phyloP scores from a whole-genome alignment of 1,139 yeast species.

The Sugiyamaella sp. region DNA sequence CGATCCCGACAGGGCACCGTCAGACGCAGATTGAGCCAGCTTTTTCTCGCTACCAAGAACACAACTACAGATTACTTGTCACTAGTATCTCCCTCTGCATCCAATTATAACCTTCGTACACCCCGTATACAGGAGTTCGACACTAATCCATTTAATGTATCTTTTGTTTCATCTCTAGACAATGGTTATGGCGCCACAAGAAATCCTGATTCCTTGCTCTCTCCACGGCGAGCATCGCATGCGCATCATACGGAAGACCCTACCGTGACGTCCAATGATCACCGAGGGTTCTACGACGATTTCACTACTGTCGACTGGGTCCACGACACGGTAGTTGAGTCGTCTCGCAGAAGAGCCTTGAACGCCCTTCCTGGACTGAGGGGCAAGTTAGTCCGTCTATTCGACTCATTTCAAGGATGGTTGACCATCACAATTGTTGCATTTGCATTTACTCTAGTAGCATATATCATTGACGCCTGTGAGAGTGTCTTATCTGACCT shows the following conservation, averaged over 20 bases:
- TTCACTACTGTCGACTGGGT: slow-evolving; percentile 75
- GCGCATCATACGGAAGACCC: no score
- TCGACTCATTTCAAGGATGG: slow-evolving; percentile 52
- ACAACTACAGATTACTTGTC: slow-evolving; percentile 14
- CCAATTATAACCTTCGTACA: slow-evolving; percentile 16
- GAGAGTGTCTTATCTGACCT: slow-evolving; percentile 58
- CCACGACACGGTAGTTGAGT: slow-evolving; percentile 53
- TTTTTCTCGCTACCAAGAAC: not conserved
- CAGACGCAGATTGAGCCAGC: slow-evolving; percentile 8
- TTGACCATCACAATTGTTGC: slow-evolving; percentile 54
- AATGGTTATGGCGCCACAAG: slow-evolving; percentile 5
- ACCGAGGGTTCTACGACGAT: slow-evolving; percentile 51
- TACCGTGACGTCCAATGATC: not conserved
- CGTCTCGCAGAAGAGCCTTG: slow-evolving; percentile 50
- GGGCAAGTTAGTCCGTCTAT: slow-evolving; percentile 40
- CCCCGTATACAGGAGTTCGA: slow-evolving; percentile 13
- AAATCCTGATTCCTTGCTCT: not conserved
- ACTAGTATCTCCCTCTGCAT: slow-evolving; percentile 12
- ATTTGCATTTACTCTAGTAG: slow-evolving; percentile 53
- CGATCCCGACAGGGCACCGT: slow-evolving; percentile 1
- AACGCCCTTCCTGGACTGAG: slow-evolving; percentile 42
- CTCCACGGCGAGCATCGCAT: not conserved
- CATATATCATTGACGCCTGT: slow-evolving; percentile 54
- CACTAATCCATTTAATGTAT: not conserved
- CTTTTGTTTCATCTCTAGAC: not conserved